Base-by-base conservation (phyloP, 2,329 filamentous ascomycete species). In the Graphiopsis chlorocephala region DNA sequence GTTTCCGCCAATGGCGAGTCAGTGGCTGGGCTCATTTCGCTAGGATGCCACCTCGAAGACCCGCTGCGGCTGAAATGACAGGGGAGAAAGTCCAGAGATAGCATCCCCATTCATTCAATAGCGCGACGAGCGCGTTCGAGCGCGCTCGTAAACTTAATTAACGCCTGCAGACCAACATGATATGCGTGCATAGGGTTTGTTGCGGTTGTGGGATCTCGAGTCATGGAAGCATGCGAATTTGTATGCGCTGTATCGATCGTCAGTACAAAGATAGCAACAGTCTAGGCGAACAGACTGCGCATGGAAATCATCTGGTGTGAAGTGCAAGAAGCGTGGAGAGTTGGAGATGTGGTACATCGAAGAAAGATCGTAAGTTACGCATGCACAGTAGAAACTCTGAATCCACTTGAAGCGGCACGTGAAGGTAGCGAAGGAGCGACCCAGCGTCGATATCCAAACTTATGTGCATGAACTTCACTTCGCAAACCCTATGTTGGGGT, bases 1-100 rank as follows among this genome's bases (percentile, higher is more conserved):
- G 29, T 56, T 56, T 33, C 53, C 53, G 29, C 53, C 53, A 56
- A 56, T 56, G 53, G 17, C 31, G 29, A 31, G 53, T 31, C 14
- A 38, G 31, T 25, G 29, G 31, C 31, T 33, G 53, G 53, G 53
- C 53, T 56, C 53, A 56, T 56, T 56, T 56, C 31, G 31, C 53
- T 38, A 56, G 53, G 50, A 28, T 53, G 15, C 10, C 28, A 28
- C 50, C n/a, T 53, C 50, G 17, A 45, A 20, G 23, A 17, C 14
- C 26, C 47, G 26, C 23, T 52, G 47, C 47, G 47, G 47, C 47
- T 52, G 47, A 52, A 52, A 29, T 28, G 50, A 53, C 28, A 53
- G 26, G 50, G 50, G 26, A 31, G 15, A 53, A 8, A 28, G 25
- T 53, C 50, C 50, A 53, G 26, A 53, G 50, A 53, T 53, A 53